Conservation (phyloP, 768 basidiomycete species). For the Amanita molliuscula region DNA sequence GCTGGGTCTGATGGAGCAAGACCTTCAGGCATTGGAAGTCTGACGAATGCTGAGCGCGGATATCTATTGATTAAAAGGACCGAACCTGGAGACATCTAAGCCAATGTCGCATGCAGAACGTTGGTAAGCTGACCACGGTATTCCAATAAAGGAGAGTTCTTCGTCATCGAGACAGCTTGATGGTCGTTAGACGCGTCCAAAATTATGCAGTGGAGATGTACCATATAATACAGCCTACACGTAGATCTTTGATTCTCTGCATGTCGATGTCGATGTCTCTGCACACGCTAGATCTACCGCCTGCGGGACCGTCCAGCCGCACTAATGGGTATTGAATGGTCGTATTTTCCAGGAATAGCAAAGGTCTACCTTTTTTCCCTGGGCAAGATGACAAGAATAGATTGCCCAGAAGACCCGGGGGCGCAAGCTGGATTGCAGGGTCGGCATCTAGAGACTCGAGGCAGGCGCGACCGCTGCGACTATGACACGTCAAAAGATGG, state of each 20-base stretch:
- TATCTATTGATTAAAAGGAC: background rate
- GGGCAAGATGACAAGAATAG: slow-evolving; percentile 86
- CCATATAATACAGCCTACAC: slow-evolving; percentile 81
- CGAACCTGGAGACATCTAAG: slow-evolving; percentile 72
- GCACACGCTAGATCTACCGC: slow-evolving; percentile 74
- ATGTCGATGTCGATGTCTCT: slow-evolving; percentile 76
- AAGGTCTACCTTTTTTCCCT: slow-evolving; percentile 72
- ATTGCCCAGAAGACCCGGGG: slow-evolving; percentile 52
- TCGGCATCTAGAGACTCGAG: slow-evolving; percentile 10
- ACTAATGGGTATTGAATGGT: slow-evolving; percentile 27
- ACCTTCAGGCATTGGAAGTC: slow-evolving; percentile 86
- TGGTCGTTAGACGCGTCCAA: slow-evolving; percentile 1
- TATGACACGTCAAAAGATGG: slow-evolving; percentile 19
- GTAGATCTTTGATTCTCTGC: slow-evolving; percentile 57
- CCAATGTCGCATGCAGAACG: slow-evolving; percentile 48
- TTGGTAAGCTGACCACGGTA: slow-evolving; percentile 73
- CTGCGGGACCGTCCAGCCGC: slow-evolving; percentile 62
- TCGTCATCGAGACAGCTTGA: slow-evolving; percentile 74
- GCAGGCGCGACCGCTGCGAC: slow-evolving; percentile 12
- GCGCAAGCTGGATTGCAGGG: slow-evolving; percentile 4
- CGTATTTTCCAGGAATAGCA: background rate
- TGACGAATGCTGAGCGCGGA: slow-evolving; percentile 17
- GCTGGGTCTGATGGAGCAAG: slow-evolving; percentile 55
- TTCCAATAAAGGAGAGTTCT: slow-evolving; percentile 81
- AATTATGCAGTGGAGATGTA: slow-evolving; percentile 19